These are phyloP conservation scores for Cutaneotrichosporon mucoides DNA, from an alignment of 1,284 basidiomycete genomes.

Conservation along the genomic window DNA sequence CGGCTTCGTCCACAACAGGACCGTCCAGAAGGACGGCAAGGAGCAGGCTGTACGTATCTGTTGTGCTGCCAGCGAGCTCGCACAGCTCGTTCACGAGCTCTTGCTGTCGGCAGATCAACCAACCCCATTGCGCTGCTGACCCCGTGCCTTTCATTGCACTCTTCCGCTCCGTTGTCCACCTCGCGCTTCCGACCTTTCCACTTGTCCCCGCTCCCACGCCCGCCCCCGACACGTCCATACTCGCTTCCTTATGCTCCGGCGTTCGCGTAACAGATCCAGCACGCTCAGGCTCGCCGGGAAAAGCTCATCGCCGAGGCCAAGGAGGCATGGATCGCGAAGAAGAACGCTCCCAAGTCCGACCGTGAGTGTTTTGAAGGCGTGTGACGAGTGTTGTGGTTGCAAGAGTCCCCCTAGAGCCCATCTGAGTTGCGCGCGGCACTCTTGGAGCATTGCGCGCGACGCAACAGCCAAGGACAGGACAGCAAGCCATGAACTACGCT, in stretches of 20 bases:
- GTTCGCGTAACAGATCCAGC: conserved; percentile 5
- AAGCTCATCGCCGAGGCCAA: conserved; percentile 80
- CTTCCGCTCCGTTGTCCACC: neutral
- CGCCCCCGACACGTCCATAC: neutral
- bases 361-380: conserved; percentile 10
- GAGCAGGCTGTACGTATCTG: conserved; percentile 41
- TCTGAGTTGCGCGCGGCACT: no score
- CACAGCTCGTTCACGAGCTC: neutral
- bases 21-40: conserved; percentile 79
- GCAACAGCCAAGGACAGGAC: no score
- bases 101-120: neutral
- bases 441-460: no score
- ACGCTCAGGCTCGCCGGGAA: conserved; percentile 56
- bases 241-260: neutral
- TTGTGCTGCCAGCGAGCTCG: neutral
- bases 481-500: no score
- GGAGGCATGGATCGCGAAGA: conserved; percentile 81
- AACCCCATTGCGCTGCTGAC: conserved; percentile 4
- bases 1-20: conserved; percentile 85
- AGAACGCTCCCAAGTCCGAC: conserved; percentile 43
- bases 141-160: neutral
- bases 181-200: neutral
- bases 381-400: no score
- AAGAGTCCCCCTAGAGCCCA: no score
- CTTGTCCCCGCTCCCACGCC: neutral